Conservation (phyloP, 23 red algal species). For the Gracilaria caudata region DNA sequence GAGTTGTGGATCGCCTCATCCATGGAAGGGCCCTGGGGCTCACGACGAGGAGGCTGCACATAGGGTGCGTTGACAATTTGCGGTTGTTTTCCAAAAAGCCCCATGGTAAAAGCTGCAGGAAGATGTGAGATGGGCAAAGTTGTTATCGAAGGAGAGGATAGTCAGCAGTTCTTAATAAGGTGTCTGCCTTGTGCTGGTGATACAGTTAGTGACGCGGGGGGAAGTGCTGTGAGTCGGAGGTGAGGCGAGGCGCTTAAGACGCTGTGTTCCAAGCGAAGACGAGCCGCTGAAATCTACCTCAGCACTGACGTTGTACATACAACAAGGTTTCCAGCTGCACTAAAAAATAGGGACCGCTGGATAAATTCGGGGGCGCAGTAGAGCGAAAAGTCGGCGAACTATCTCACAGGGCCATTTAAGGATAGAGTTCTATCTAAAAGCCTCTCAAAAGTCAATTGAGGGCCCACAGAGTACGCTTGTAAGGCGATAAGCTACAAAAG, state of each 20-base stretch:
- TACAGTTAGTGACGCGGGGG: background rate
- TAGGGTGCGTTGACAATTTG: constrained; percentile 59
- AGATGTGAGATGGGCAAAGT: too few species aligned
- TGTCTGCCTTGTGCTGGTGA: background rate
- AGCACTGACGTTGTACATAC: constrained; percentile 3
- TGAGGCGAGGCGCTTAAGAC: background rate
- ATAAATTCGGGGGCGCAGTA: background rate
- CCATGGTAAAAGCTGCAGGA: constrained; percentile 46
- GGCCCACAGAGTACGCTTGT: too few species aligned
- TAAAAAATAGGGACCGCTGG: background rate
- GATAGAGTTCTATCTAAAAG: too few species aligned
- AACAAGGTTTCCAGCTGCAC: background rate
- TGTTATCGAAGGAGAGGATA: background rate
- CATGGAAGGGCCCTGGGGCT: constrained; percentile 53
- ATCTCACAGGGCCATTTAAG: background rate
- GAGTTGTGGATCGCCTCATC: constrained; percentile 65
- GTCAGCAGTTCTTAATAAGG: background rate
- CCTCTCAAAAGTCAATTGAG: too few species aligned
- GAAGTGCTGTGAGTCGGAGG: background rate
- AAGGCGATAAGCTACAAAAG: background rate
- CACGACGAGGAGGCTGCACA: constrained; percentile 48
- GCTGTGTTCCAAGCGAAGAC: background rate
- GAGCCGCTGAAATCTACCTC: background rate
- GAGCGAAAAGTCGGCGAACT: background rate
- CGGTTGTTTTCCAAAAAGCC: constrained; percentile 71